Evolutionary conservation across 345 rosid genomes (phyloP).

Genomic region (Mallotus nudiflorus): DNA sequence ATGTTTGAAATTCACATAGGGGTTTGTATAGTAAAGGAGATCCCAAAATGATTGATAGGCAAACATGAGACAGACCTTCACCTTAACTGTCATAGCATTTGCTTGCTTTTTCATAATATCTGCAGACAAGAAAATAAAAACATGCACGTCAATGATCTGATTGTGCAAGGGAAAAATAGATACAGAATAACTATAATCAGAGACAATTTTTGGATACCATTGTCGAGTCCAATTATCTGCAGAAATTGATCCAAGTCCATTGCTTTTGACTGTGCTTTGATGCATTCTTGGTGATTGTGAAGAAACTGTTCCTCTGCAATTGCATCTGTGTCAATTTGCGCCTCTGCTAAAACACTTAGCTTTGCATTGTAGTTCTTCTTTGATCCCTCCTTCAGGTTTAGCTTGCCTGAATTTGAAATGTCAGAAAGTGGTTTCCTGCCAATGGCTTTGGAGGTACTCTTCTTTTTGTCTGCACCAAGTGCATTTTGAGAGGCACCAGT

Average conservation of each 20-base stretch:
- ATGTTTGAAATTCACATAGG: background rate
- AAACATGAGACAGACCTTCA: constrained; percentile 23
- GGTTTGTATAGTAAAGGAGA: background rate
- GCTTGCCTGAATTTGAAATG: constrained; percentile 53
- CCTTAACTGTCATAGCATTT: constrained; percentile 14
- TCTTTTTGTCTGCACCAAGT: constrained; percentile 38
- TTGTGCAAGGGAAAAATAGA: background rate
- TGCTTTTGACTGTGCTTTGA: constrained; percentile 37
- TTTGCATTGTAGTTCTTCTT: constrained; percentile 38
- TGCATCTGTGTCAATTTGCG: constrained; percentile 18
- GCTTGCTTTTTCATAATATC: constrained; percentile 20
- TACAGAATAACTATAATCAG: background rate
- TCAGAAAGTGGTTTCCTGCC: constrained; percentile 55
- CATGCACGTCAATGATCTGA: background rate
- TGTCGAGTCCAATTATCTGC: constrained; percentile 42
- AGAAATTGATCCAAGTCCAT: constrained; percentile 40
- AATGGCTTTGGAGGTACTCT: constrained; percentile 21
- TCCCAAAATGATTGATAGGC: background rate
- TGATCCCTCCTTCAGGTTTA: constrained; percentile 28
- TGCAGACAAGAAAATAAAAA: constrained; percentile 9
- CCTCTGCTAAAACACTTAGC: constrained; percentile 35
- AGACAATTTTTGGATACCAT: constrained; percentile 20
- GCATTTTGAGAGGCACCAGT: constrained; percentile 19
- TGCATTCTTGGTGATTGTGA: constrained; percentile 56
- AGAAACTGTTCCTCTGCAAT: constrained; percentile 43